Evolutionary conservation across 2,329 filamentous ascomycete genomes (phyloP), one percentile per base, ranked within the genome.

Genomic region (Aspergillus viridinutans): DNA sequence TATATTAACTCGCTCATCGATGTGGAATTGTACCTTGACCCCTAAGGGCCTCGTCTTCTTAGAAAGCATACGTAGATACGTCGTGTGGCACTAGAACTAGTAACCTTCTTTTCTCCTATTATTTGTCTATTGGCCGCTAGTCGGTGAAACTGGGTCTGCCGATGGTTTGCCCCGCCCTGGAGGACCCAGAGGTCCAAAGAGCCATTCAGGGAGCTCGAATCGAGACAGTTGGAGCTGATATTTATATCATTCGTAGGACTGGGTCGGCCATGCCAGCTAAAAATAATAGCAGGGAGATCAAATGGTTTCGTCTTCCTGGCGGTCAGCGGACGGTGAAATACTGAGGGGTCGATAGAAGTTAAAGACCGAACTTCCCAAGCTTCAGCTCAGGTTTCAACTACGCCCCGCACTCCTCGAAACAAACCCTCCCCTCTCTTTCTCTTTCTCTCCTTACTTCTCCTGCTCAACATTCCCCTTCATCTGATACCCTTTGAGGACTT

Each of bases 381-480:
- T 45, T 45, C n/a, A 45, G 20, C 42, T 45, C 42, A 17, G 6
- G 32, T 35, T 35, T 35, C 32, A 45, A 14, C 42, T 23, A 67
- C 66, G 65, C 62, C 63, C 67, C 64, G 64, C 62, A 63, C 59
- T 60, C 45, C 58, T 60, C 57, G 53, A 62, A 62, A 61, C 51
- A 58, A 55, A 43, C 28, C 38, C 47, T 35, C 49, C 54, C 3
- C 43, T 55, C 38, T 56, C 43, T 58, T 50, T 48, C 38, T 56
- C 43, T 58, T 50, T 48, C 57, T 35, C 40, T 48, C 45, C 32
- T 51, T 52, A 28, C 29, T 23, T 38, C 53, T 43, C 54, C 23
- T 49, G 47, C 50, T 56, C 32, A 17, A 38, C 49, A 50, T 20
- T 26, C 42, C 40, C 21, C 26, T 49, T 40, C 47, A 47, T 49